Percentiles rank a stretch among this genome's conserved stretches.
Conservation (phyloP, 306 rosid species). For the Betula pendula region DNA sequence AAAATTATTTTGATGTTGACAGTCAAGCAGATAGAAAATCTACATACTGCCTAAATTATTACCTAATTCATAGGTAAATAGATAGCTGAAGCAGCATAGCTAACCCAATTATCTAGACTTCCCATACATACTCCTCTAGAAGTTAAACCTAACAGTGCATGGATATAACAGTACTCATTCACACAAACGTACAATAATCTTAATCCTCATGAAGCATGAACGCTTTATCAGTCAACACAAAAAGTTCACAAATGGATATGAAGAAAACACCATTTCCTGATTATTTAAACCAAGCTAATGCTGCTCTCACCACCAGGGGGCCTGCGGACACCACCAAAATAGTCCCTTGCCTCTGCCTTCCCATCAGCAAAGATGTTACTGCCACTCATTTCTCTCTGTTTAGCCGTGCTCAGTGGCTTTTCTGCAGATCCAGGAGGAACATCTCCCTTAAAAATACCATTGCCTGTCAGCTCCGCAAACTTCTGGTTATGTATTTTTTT, state of each 20-base stretch:
- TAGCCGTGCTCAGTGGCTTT: conserved; percentile 79
- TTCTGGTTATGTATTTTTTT: conserved; percentile 88
- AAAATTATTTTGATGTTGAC: not conserved
- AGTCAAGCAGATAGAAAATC: not conserved
- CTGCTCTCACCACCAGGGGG: conserved; percentile 98
- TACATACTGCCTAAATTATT: conserved; percentile 1
- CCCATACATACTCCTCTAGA: conserved; percentile 17
- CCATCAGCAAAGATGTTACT: conserved; percentile 90
- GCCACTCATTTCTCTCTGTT: conserved; percentile 89
- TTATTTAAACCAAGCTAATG: conserved; percentile 69
- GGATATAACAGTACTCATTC: conserved; percentile 10
- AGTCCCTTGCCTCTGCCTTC: conserved; percentile 65
- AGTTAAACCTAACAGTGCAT: not conserved
- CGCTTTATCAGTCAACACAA: not conserved
- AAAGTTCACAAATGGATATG: conserved; percentile 10
- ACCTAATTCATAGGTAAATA: conserved; percentile 13
- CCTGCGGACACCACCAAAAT: conserved; percentile 74
- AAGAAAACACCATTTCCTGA: not conserved
- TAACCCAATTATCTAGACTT: conserved; percentile 18
- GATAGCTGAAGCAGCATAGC: not conserved
- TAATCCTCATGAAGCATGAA: conserved; percentile 14
- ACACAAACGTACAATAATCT: conserved; percentile 14
- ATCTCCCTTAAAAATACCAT: conserved; percentile 77
- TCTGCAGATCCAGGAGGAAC: conserved; percentile 74
- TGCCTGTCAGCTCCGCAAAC: conserved; percentile 84